A percentile compares a stretch with the other conserved stretches of the same genome.
Evolutionary conservation across 2,329 filamentous ascomycete species (phyloP).

Genomic region (Pezicula carpinea): DNA sequence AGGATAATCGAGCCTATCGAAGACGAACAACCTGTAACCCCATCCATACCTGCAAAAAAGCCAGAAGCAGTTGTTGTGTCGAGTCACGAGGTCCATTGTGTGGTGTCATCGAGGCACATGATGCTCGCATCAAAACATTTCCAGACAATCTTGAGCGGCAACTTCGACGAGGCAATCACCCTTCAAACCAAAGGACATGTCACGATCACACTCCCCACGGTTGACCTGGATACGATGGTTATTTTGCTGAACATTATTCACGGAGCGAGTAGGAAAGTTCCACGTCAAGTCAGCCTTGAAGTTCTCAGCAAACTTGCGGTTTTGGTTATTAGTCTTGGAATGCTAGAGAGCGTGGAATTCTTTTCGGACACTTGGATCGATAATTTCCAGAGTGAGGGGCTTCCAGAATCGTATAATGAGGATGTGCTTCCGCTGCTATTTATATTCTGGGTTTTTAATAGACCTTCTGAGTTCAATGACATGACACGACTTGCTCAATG

Average conservation of each 20-base stretch:
- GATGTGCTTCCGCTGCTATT: constrained; percentile 15
- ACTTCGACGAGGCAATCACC: constrained; percentile 7
- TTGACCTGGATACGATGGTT: constrained; percentile 34
- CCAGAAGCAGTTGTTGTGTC: constrained; percentile 4
- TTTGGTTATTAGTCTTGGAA: constrained; percentile 38
- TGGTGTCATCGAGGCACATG: constrained; percentile 19
- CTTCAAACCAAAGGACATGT: constrained; percentile 12
- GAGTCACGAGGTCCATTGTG: constrained; percentile 13
- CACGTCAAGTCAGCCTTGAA: constrained; percentile 33
- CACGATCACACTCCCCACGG: constrained; percentile 7
- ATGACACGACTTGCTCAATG: constrained; percentile 16
- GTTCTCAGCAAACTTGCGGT: constrained; percentile 39
- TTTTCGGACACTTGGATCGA: constrained; percentile 39
- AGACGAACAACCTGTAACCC: not conserved
- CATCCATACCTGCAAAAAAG: not conserved
- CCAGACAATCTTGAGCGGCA: constrained; percentile 10
- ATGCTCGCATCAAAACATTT: constrained; percentile 19
- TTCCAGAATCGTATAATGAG: constrained; percentile 14
- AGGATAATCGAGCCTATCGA: constrained; percentile 5
- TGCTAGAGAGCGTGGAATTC: constrained; percentile 37
- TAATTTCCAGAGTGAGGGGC: constrained; percentile 13
- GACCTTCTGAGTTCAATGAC: constrained; percentile 13
- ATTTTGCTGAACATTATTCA: constrained; percentile 43
- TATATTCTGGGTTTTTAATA: constrained; percentile 19
- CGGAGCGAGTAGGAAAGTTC: constrained; percentile 35